Evolutionary conservation across 1,139 yeast genomes (phyloP).

Genomic region (Yamadazyma conglobata): DNA sequence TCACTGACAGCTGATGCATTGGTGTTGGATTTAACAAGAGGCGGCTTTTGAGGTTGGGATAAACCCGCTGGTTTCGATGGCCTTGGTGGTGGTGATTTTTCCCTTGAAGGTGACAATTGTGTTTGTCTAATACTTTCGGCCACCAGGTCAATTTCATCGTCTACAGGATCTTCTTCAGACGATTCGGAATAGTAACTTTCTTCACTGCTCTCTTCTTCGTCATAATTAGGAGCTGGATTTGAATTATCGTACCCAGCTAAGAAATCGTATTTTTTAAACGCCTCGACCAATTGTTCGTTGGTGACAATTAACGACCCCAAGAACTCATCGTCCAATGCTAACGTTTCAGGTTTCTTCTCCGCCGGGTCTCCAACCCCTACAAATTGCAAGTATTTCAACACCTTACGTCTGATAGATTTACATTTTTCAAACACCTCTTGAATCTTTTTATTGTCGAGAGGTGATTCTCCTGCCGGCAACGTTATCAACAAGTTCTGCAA

Average conservation of each 20-base stretch:
- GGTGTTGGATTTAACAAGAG: conserved; percentile 19
- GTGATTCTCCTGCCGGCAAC: conserved; percentile 50
- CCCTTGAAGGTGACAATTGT: not conserved
- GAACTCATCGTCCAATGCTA: conserved; percentile 63
- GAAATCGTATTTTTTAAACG: conserved; percentile 64
- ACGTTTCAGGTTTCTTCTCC: conserved; percentile 26
- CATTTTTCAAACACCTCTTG: conserved; percentile 68
- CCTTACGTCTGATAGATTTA: conserved; percentile 69
- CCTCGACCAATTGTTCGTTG: conserved; percentile 79
- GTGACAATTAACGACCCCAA: conserved; percentile 83
- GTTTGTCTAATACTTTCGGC: conserved; percentile 11
- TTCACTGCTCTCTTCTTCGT: conserved; percentile 27
- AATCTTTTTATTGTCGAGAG: conserved; percentile 62
- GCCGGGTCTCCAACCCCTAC: conserved; percentile 54
- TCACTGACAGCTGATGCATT: conserved; percentile 34
- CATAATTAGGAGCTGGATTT: conserved; percentile 35
- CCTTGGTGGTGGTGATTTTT: conserved; percentile 32
- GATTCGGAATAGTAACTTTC: conserved; percentile 43
- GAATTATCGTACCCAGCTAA: conserved; percentile 36
- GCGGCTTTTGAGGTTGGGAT: conserved; percentile 7
- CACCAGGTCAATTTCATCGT: conserved; percentile 19
- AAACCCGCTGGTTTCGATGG: conserved; percentile 28
- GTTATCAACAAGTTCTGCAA: conserved; percentile 60
- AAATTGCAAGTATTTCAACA: conserved; percentile 76
- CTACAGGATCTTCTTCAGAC: conserved; percentile 24